A percentile compares a stretch with the other conserved stretches of the same genome.
phyloP scores from a whole-genome alignment of 2,329 filamentous ascomycete genomes.

The Chaetothyriales sp. region DNA sequence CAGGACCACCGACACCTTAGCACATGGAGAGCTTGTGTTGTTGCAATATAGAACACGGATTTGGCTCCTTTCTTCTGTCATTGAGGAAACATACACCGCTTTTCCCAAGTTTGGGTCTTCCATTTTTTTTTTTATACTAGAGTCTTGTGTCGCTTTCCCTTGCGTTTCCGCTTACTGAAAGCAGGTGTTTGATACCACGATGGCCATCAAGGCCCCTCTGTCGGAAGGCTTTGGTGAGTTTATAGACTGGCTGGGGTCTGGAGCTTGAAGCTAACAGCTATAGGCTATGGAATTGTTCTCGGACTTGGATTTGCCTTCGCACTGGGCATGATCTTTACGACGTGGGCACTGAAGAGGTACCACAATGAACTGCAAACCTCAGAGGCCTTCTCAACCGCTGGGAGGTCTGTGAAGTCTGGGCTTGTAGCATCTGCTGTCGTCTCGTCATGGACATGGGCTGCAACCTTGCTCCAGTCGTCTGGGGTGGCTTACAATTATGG shows the following conservation, averaged over 20 bases:
- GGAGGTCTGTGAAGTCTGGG: conserved; percentile 76
- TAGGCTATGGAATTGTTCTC: conserved; percentile 66
- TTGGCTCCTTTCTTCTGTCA: too few species aligned
- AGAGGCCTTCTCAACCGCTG: conserved; percentile 85
- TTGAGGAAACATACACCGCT: too few species aligned
- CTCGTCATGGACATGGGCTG: conserved; percentile 86
- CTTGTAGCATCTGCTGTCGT: conserved; percentile 83
- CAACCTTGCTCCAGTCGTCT: conserved; percentile 63
- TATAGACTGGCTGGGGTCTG: neutral
- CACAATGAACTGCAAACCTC: conserved; percentile 69
- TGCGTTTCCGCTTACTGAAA: neutral
- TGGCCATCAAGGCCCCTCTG: neutral
- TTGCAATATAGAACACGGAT: neutral
- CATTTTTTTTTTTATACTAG: neutral
- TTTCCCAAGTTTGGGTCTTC: neutral
- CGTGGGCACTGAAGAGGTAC: conserved; percentile 54
- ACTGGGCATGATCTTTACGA: conserved; percentile 61
- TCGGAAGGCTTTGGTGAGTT: conserved; percentile 10
- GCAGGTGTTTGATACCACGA: neutral
- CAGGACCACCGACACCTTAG: too few species aligned
- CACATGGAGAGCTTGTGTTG: too few species aligned
- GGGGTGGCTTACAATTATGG: conserved; percentile 68
- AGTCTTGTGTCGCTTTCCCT: neutral
- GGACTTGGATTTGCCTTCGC: conserved; percentile 63
- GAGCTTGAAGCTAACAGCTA: conserved; percentile 18